These are phyloP conservation scores for Cercis canadensis DNA, from an alignment of 306 rosid species.

Conservation along the genomic window DNA sequence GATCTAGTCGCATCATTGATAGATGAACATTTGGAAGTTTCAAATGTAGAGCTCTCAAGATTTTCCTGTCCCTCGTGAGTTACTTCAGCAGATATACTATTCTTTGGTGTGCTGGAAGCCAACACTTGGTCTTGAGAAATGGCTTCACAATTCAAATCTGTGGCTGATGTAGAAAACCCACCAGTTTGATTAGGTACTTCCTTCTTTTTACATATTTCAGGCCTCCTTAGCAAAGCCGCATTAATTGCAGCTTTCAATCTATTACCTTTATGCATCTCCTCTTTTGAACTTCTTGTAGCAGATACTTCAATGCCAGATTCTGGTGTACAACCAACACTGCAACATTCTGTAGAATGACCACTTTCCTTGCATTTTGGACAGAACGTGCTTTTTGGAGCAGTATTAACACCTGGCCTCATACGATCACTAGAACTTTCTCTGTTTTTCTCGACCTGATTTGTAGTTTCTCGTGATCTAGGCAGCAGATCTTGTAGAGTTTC, in stretches of 20 bases:
- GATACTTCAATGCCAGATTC: slow-evolving; percentile 56
- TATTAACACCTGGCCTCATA: no score
- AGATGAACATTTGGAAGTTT: slow-evolving; percentile 42
- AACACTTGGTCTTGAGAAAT: slow-evolving; percentile 50
- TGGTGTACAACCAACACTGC: slow-evolving; percentile 46
- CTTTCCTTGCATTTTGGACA: slow-evolving; percentile 70
- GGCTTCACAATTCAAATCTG: slow-evolving; percentile 54
- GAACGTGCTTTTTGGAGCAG: slow-evolving; percentile 50
- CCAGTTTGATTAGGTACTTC: slow-evolving; percentile 56
- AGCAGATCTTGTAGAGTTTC: slow-evolving; percentile 52
- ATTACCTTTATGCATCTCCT: slow-evolving; percentile 55
- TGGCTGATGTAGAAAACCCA: slow-evolving; percentile 49
- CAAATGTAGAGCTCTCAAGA: slow-evolving; percentile 44
- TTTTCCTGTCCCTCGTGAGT: slow-evolving; percentile 42
- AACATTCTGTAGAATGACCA: slow-evolving; percentile 66
- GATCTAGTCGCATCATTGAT: slow-evolving; percentile 42
- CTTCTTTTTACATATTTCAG: slow-evolving; percentile 76
- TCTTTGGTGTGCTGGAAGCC: slow-evolving; percentile 54
- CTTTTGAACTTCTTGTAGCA: slow-evolving; percentile 55
- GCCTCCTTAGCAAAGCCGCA: slow-evolving; percentile 79
- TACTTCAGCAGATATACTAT: slow-evolving; percentile 52
- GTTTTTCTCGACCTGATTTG: slow-evolving; percentile 54
- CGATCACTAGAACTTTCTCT: slow-evolving; percentile 54
- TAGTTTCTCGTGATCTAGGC: slow-evolving; percentile 48
- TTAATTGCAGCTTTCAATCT: slow-evolving; percentile 81